Base-by-base conservation (phyloP, 441 rosid species). In the Arabidopsis lyrata region DNA sequence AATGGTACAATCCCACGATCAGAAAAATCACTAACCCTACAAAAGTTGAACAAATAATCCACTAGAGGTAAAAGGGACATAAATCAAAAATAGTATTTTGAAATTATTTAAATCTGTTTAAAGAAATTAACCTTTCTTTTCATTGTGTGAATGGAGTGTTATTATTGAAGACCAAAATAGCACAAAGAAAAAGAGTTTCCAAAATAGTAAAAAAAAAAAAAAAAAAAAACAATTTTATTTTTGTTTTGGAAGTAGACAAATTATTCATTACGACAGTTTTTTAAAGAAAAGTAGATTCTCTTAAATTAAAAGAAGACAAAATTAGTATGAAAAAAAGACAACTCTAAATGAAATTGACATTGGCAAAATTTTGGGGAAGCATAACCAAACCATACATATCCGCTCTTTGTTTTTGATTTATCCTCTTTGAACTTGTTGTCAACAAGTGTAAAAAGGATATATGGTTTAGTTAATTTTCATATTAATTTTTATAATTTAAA, bases 41-140 rank as follows among this genome's bases (percentile, higher is more conserved):
- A 54, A 72, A 54, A 63, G 68, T 52, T 70, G 49, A 61, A 58
- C 12, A 36, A 22, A 44, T 49, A 6, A 18, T 49, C 31, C 54
- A 49, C 12, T 20, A 49, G 29, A 22, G 15, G n/a, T n/a, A 5
- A 49, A 4, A 41, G 3, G 9, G 29, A 66, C 38, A 38, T 10
- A 8, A 11, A 45, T 52, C 35, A 64, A 64, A 61, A 64, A 64
- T 72, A 36, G 63, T 36, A 35, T 7, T 8, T n/a, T 11, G 11
- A 22, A 10, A 58, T 47, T 68, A 45, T 69, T 20, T 35, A 32
- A 32, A 34, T 59, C 7, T 27, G 38, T 36, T 24, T 27, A 35
- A 5, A 57, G 18, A 44, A 44, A 22, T 22, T 24, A n/a, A 14
- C 13, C 36, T 1, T 14, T 60, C 8, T 38, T 39, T 9, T 10